Base-by-base conservation (phyloP, 768 basidiomycete species). In the Sistotremastrum niveocremeum region DNA sequence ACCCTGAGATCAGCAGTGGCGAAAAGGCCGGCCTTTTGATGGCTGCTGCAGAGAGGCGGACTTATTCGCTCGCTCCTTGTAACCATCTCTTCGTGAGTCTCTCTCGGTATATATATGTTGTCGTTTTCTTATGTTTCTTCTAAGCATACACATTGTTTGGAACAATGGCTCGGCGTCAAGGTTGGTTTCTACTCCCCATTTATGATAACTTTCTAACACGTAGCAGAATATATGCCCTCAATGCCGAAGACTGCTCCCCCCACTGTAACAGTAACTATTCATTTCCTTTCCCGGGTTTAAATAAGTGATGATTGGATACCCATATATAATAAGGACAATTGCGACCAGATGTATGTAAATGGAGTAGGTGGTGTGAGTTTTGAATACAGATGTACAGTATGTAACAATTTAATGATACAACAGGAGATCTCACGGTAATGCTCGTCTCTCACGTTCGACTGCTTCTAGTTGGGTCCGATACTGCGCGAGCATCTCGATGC, bases 171-270 rank as follows among this genome's bases (percentile, higher is more conserved):
- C 51, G 77, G 77, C 43, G 80, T 84, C 57, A 84, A 84, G 71
- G 81, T 77, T 45, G 31, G 45, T 49, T 28, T 11, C 40, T 3
- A 42, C 8, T 34, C 12, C 40, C 5, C 7, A 41, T 33, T 10
- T 28, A 28, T 45, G 5, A 20, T 33, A 29, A 34, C 34, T 52
- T 31, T 56, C 37, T 20, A 34, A 9, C 35, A 28, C 45, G 44
- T 29, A 48, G 2, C 49, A 88, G 84, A 90, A 86, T 51, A 89
- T 91, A 37, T 93, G 89, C 57, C 88, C 89, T n/a, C 79, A 89
- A 49, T 90, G 89, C 62, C 81, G 88, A 50, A 67, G 88, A 49
- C 80, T 82, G 11, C 60, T 93, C 41, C 88, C 89, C 7, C 85
- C 87, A 1, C 65, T 91, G 38, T 91, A 65, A 68, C 20, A 31